phyloP scores from a whole-genome alignment of 495 filamentous ascomycete genomes.

The Entonaema liquescens region DNA sequence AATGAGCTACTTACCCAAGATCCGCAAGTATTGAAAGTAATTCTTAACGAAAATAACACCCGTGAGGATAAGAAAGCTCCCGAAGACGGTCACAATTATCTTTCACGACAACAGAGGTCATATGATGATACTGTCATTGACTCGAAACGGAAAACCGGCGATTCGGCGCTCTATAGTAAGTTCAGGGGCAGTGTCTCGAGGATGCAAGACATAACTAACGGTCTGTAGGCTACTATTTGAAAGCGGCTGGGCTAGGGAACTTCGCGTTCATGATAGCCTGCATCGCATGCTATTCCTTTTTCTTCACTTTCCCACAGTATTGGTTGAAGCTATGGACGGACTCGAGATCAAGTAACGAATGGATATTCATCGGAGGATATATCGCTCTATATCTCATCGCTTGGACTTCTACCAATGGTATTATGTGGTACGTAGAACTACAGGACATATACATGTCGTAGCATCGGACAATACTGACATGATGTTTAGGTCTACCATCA shows the following conservation, averaged over 20 bases:
- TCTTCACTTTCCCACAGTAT: conserved; percentile 49
- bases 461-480: background rate
- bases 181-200: background rate
- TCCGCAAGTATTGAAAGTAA: conserved; percentile 37
- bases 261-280: conserved; percentile 51
- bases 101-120: conserved; percentile 5
- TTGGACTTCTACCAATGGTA: conserved; percentile 43
- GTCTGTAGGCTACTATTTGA: conserved; percentile 62
- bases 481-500: conserved; percentile 19
- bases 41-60: conserved; percentile 6
- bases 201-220: conserved; percentile 7
- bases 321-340: conserved; percentile 55
- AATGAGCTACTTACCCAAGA: conserved; percentile 39
- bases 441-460: background rate
- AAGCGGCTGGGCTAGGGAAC: conserved; percentile 59
- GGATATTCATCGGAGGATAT: conserved; percentile 46
- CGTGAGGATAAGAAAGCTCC: background rate
- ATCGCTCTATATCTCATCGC: conserved; percentile 41
- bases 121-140: conserved; percentile 35
- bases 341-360: conserved; percentile 7
- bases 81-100: background rate
- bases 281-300: conserved; percentile 47
- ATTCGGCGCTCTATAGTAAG: conserved; percentile 62
- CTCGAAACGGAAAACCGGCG: conserved; percentile 54
- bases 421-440: conserved; percentile 39